Percentiles rank a stretch among this genome's conserved stretches.
These are phyloP conservation scores for Dillenia suffruticosa DNA, from an alignment of 164 flowering plant genomes.

Conservation along the genomic window DNA sequence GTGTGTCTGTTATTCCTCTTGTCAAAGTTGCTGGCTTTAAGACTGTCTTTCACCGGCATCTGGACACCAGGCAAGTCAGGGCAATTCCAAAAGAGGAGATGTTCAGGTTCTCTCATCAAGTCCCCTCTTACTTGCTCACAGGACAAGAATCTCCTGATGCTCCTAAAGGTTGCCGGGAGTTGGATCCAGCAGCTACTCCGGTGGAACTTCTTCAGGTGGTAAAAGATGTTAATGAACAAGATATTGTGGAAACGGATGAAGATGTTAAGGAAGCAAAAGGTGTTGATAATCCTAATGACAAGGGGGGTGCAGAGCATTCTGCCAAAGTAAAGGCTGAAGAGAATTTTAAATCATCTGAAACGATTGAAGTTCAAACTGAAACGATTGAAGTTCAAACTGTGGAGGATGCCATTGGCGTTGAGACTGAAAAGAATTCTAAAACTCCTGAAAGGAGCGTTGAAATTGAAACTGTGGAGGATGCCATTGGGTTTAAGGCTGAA, in stretches of 20 bases:
- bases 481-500: neutral
- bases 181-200: conserved; percentile 82
- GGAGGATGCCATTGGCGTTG: conserved; percentile 1
- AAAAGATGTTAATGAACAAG: conserved; percentile 37
- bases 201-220: conserved; percentile 59
- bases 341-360: conserved; percentile 5
- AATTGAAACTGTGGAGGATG: conserved; percentile 3
- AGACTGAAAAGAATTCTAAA: conserved; percentile 2
- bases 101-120: conserved; percentile 72
- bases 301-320: conserved; percentile 6
- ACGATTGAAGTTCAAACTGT: conserved; percentile 2
- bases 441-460: neutral
- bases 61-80: conserved; percentile 43
- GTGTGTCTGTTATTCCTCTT: conserved; percentile 50
- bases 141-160: conserved; percentile 61
- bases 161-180: conserved; percentile 69
- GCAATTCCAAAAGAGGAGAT: conserved; percentile 58
- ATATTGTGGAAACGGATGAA: conserved; percentile 16
- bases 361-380: neutral
- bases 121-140: conserved; percentile 64
- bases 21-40: conserved; percentile 73
- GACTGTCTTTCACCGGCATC: conserved; percentile 60
- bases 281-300: conserved; percentile 10
- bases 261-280: conserved; percentile 6
- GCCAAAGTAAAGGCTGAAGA: conserved; percentile 5